phyloP scores from a whole-genome alignment of 2,329 filamentous ascomycete genomes.

The Grosmannia clavigera region DNA sequence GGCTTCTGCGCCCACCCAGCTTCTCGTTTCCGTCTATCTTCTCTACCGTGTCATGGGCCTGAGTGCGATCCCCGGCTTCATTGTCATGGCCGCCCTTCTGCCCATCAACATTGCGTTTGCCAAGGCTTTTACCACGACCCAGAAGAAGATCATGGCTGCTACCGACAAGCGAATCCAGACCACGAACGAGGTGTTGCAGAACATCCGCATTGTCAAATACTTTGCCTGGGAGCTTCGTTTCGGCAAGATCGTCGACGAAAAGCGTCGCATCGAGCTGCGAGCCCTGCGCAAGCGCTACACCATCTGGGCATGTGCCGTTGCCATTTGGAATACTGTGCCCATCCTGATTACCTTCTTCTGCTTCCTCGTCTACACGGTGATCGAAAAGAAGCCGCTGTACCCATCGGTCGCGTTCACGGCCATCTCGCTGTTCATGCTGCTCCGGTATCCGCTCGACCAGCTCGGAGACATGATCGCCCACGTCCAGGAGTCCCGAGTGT shows the following conservation, averaged over 20 bases:
- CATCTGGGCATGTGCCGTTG: conserved; percentile 82
- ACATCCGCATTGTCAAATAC: conserved; percentile 98
- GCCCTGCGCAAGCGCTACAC: conserved; percentile 74
- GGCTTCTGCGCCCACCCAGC: conserved; percentile 79
- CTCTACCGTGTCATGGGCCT: conserved; percentile 84
- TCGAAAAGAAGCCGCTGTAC: conserved; percentile 80
- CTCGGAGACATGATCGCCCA: conserved; percentile 98
- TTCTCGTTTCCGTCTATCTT: conserved; percentile 66
- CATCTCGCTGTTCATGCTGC: conserved; percentile 86
- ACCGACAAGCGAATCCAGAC: conserved; percentile 94
- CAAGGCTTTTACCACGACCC: conserved; percentile 69
- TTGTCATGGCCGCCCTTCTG: conserved; percentile 78
- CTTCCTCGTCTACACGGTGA: conserved; percentile 81
- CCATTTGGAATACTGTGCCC: conserved; percentile 92
- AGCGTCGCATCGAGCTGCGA: conserved; percentile 65
- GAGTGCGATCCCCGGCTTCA: conserved; percentile 86
- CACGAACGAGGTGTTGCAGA: conserved; percentile 93
- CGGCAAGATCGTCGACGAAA: conserved; percentile 75
- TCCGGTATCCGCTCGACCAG: conserved; percentile 87
- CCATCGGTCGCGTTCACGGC: conserved; percentile 94
- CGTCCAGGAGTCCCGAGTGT: conserved; percentile 94
- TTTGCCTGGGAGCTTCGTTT: conserved; percentile 98
- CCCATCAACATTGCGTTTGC: conserved; percentile 87
- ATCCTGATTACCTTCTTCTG: conserved; percentile 94
- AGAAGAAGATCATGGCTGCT: conserved; percentile 82